A percentile compares a stretch with the other conserved stretches of the same genome.
These are phyloP conservation scores for Acrocalymma vagum DNA, from an alignment of 2,329 filamentous ascomycete genomes.

Conservation along the genomic window DNA sequence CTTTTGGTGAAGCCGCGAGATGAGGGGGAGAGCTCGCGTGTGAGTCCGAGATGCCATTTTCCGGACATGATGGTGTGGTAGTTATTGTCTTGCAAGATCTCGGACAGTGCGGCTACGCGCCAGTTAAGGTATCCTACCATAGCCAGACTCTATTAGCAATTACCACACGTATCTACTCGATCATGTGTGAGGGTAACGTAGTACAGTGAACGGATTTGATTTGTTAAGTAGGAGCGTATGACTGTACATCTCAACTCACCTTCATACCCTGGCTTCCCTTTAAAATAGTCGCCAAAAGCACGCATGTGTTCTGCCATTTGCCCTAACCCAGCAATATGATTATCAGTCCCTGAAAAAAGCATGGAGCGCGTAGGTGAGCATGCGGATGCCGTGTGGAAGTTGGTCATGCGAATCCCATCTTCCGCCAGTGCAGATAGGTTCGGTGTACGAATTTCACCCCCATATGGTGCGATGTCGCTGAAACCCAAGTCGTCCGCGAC, in stretches of 20 bases:
- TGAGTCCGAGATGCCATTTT: slow-evolving; percentile 12
- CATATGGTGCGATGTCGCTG: slow-evolving; percentile 66
- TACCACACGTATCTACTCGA: too few relatives aligned
- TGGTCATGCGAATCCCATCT: slow-evolving; percentile 66
- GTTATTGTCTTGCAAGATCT: slow-evolving; percentile 60
- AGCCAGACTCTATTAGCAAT: too few relatives aligned
- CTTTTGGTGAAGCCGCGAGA: slow-evolving; percentile 15
- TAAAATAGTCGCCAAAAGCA: slow-evolving; percentile 60
- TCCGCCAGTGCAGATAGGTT: slow-evolving; percentile 63
- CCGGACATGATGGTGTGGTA: slow-evolving; percentile 19
- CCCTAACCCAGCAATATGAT: slow-evolving; percentile 67
- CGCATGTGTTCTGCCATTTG: slow-evolving; percentile 64
- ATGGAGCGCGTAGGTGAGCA: slow-evolving; percentile 72
- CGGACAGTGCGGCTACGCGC: slow-evolving; percentile 65
- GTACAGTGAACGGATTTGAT: too few relatives aligned
- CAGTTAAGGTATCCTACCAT: slow-evolving; percentile 70
- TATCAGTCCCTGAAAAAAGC: slow-evolving; percentile 71
- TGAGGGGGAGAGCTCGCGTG: slow-evolving; percentile 12
- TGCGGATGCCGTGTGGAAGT: slow-evolving; percentile 70
- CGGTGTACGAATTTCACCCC: slow-evolving; percentile 67
- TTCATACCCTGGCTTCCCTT: slow-evolving; percentile 68
- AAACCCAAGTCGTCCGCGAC: slow-evolving; percentile 68
- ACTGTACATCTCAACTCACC: too few relatives aligned
- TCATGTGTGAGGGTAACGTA: too few relatives aligned
- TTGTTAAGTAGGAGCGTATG: too few relatives aligned